Evolutionary conservation across 225 moss, liverwort and hornwort species (phyloP), one percentile per base, ranked within the genome.

Genomic region (Ulota crispa): DNA sequence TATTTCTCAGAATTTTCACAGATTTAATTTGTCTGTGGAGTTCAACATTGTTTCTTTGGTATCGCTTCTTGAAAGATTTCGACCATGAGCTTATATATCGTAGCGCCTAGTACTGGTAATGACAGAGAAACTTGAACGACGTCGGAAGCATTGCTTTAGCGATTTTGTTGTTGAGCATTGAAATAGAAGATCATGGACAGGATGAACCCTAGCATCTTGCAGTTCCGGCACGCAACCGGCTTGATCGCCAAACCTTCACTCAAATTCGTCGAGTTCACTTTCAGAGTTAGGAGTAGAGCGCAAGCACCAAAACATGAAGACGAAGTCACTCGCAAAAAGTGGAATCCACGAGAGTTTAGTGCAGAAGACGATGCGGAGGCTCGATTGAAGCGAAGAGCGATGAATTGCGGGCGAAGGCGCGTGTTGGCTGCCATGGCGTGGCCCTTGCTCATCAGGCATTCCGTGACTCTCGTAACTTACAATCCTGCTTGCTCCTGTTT

Each of bases 381-480:
- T 27, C 64, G 70, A 39, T 77, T 71, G 70, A 73, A 34, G 73
- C 79, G 72, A 73, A 64, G 70, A 53, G 76, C 83, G 76, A 73
- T 70, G 77, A 68, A 52, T 20, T 87, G 81, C 68, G 83, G 82
- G 65, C 86, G 91, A 28, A 84, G 91, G 84, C 68, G 76, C 26
- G 81, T 91, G 68, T 21, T 91, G 78, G 86, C 85, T 36, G 83
- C 72, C 26, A 72, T 89, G 85, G 88, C 83, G 63, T 91, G 85
- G 86, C 91, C 91, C 11, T 80, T 91, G 54, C 85, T 91, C 5
- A 34, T 83, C 50, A 81, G 78, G 24, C 70, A 86, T 64, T 55
- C 68, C 71, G 76, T 63, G 79, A n/a, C 32, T 72, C 70, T 85
- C 75, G 82, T 84, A n/a, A n/a, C n/a, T n/a, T n/a, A 83, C 28